Evolutionary conservation across 768 basidiomycete genomes (phyloP), one percentile per base, ranked within the genome.

Genomic region (Termitomyces sp.): DNA sequence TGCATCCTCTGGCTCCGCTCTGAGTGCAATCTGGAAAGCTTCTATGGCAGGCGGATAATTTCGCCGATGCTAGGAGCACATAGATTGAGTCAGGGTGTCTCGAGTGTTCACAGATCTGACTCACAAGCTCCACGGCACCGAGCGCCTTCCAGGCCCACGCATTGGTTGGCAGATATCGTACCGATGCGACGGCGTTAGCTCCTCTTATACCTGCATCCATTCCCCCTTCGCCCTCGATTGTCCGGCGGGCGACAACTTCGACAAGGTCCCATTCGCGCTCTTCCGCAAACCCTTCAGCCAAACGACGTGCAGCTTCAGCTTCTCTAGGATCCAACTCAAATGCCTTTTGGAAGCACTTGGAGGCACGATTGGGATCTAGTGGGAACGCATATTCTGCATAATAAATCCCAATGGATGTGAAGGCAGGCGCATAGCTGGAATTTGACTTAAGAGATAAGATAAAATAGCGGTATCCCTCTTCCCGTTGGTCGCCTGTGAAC

Each of bases 61-160:
- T 53, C 77, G 77, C 27, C 83, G 83, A 58, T 78, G 83, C 92
- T 94, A 61, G 20, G 47, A 36, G 7, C 4, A 34, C 13, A 34
- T n/a, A 16, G 27, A 22, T 27, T 59, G 45, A 46, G 60, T 30
- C 42, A 57, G 13, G 11, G 44, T 47, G 16, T 54, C 61, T 47
- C 16, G 41, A 31, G 49, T 50, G 15, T 7, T 30, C 13, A n/a
- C 46, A 56, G 22, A 13, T 44, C 30, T 7, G 16, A 75, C 88
- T 71, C 66, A 95, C 96, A 74, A 95, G 75, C 70, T 95, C 94
- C 2, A 95, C 95, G 0, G 93, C 84, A 1, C 94, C 97, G 37
- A 93, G 73, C 22, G 95, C 95, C 72, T 97, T 98, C 95, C 96
- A 99, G 3, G 97, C 97, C 97, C 97, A 99, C 8, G 88, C 82